Conservation (phyloP, 2,329 filamentous ascomycete genomes). For the Myriosclerotinia scirpicola region DNA sequence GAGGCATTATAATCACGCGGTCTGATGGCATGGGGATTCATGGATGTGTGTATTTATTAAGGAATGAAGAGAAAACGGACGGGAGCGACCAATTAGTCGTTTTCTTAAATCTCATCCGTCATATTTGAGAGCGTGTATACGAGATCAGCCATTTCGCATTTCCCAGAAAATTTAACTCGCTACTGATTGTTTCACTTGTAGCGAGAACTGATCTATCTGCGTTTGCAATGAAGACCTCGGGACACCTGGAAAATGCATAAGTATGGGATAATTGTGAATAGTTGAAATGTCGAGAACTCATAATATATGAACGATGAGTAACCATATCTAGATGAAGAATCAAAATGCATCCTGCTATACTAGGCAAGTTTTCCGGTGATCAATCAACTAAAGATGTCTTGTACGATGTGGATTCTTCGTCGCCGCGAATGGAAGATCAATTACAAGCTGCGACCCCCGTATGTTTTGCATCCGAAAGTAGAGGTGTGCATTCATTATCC, state of each 20-base stretch:
- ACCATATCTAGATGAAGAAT: conserved; percentile 30
- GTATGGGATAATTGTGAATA: not conserved
- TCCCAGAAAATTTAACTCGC: conserved; percentile 57
- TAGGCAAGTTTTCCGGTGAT: not conserved
- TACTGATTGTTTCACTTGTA: conserved; percentile 60
- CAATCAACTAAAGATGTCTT: not conserved
- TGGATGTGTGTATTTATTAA: too few species aligned
- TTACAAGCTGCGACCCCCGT: not conserved
- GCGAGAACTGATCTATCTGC: conserved; percentile 64
- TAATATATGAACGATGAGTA: too few species aligned
- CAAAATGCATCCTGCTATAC: conserved; percentile 30
- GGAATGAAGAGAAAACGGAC: too few species aligned
- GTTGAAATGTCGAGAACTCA: too few species aligned
- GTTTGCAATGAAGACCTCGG: conserved; percentile 64
- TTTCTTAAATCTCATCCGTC: conserved; percentile 23
- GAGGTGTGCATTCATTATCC: conserved; percentile 3
- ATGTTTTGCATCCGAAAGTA: not conserved
- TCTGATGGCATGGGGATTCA: too few species aligned
- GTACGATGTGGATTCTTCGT: not conserved
- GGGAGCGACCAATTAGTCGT: too few species aligned
- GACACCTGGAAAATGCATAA: conserved; percentile 46
- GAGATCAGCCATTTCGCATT: conserved; percentile 59
- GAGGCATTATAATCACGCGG: too few species aligned
- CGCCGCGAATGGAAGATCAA: not conserved
- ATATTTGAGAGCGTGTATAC: conserved; percentile 51